Percentiles rank a stretch among this genome's conserved stretches.
phyloP scores from a whole-genome alignment of 2,329 filamentous ascomycete species.

The Gliomastix tumulicola region DNA sequence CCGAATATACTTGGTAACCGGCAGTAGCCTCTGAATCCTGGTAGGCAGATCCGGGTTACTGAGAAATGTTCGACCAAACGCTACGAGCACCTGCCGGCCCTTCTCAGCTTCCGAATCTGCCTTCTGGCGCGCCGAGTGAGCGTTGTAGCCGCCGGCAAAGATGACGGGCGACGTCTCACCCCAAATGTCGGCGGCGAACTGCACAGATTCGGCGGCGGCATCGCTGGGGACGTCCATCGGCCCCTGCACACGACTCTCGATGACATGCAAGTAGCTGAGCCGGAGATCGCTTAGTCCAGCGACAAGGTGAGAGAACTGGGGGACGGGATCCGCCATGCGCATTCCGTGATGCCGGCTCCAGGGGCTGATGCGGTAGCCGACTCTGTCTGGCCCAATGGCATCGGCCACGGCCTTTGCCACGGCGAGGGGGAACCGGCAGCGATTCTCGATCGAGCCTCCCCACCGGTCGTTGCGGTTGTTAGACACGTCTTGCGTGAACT shows the following conservation, averaged over 20 bases:
- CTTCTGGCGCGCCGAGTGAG: no score
- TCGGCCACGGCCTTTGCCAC: conserved; percentile 36
- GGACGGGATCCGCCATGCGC: conserved; percentile 40
- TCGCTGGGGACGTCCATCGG: no score
- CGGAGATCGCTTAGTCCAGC: conserved; percentile 40
- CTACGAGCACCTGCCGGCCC: conserved; percentile 36
- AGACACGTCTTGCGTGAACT: conserved; percentile 38
- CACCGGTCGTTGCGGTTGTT: conserved; percentile 32
- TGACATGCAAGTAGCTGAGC: conserved; percentile 47
- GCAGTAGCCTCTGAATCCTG: no score
- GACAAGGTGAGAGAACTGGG: conserved; percentile 45
- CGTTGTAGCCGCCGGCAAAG: no score
- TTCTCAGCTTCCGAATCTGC: no score
- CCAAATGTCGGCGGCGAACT: no score
- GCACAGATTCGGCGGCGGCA: no score
- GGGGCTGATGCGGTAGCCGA: conserved; percentile 36
- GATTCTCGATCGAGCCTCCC: conserved; percentile 20
- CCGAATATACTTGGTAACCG: no score
- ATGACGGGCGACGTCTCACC: no score
- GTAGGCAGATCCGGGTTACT: conserved; percentile 23
- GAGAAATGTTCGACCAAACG: conserved; percentile 20
- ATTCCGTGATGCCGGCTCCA: conserved; percentile 45
- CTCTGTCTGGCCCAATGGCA: conserved; percentile 34
- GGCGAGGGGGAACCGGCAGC: conserved; percentile 45
- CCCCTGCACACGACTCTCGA: conserved; percentile 37